Evolutionary conservation across 2,329 filamentous ascomycete species (phyloP).

Genomic region (Zasmidium angulare): DNA sequence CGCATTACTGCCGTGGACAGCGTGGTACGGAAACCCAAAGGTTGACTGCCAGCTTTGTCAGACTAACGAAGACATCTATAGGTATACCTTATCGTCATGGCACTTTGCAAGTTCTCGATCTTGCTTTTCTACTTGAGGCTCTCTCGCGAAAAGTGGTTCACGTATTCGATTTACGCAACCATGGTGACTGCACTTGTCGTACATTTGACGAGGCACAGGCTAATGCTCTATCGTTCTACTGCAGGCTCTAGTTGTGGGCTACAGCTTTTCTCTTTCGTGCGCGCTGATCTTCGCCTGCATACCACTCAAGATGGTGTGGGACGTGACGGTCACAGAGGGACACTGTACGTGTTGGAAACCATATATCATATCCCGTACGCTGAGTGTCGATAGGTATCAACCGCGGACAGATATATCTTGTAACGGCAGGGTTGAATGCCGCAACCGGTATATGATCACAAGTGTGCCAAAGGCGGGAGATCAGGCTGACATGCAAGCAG

Average conservation of each 20-base stretch:
- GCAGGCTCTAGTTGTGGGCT: constrained; percentile 1
- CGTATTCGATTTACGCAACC: constrained; percentile 8
- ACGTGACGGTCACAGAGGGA: constrained; percentile 15
- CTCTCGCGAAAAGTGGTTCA: constrained; percentile 15
- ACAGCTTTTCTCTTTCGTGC: constrained; percentile 4
- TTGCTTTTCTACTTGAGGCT: constrained; percentile 17
- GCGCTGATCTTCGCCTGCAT: constrained; percentile 16
- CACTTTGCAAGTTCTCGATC: constrained; percentile 15
- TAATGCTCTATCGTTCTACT: too few species aligned
- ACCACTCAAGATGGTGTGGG: constrained; percentile 13
- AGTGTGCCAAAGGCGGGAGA: background rate
- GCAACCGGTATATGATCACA: constrained; percentile 5
- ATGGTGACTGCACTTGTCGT: background rate
- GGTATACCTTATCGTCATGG: constrained; percentile 11
- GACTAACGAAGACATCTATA: background rate
- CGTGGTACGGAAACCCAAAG: background rate
- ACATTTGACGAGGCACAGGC: too few species aligned
- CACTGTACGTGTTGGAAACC: constrained; percentile 5
- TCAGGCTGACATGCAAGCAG: background rate
- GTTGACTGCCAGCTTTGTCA: background rate
- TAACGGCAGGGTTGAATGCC: constrained; percentile 18
- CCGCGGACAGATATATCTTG: constrained; percentile 13
- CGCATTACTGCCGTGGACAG: constrained; percentile 6
- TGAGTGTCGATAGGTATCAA: constrained; percentile 3
- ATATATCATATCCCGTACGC: too few species aligned